Percentiles rank a stretch among this genome's conserved stretches.
Conservation (phyloP, 176 grass and related monocot genomes). For the Neostapfia colusana region DNA sequence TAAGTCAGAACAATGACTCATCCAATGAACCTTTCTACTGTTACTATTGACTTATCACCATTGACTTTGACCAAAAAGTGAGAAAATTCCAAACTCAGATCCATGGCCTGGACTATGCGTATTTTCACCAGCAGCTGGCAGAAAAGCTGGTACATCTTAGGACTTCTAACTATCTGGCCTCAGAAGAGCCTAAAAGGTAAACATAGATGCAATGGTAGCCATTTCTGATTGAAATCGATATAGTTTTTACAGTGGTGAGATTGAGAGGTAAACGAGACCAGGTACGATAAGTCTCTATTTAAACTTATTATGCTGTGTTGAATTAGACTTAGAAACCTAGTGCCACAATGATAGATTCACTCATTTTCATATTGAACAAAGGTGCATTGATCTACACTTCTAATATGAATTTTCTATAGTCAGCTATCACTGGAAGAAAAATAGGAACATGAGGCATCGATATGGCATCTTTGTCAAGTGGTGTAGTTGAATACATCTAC, state of each 20-base stretch:
- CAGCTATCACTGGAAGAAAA: not conserved
- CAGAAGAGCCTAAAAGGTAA: not conserved
- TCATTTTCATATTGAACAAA: not conserved
- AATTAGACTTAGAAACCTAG: not conserved
- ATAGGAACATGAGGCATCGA: not conserved
- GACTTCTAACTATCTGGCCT: not conserved
- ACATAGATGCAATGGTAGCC: not conserved
- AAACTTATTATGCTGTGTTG: not conserved
- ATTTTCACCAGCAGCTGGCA: slow-evolving; percentile 5
- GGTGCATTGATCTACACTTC: not conserved
- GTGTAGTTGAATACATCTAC: slow-evolving; percentile 15
- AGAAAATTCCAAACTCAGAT: not conserved
- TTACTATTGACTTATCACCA: not conserved
- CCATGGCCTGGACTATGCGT: not conserved
- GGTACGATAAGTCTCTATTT: not conserved
- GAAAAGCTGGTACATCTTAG: not conserved
- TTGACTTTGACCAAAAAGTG: slow-evolving; percentile 9
- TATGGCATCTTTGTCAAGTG: slow-evolving; percentile 21
- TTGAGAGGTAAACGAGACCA: not conserved
- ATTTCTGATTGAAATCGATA: not conserved
- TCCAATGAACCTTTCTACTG: not conserved
- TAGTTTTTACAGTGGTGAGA: not conserved
- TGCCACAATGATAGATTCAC: not conserved
- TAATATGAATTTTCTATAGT: not conserved
- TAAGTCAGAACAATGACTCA: not conserved